These are phyloP conservation scores for Cladophialophora chaetospira DNA, from an alignment of 2,329 filamentous ascomycete species.

Conservation along the genomic window DNA sequence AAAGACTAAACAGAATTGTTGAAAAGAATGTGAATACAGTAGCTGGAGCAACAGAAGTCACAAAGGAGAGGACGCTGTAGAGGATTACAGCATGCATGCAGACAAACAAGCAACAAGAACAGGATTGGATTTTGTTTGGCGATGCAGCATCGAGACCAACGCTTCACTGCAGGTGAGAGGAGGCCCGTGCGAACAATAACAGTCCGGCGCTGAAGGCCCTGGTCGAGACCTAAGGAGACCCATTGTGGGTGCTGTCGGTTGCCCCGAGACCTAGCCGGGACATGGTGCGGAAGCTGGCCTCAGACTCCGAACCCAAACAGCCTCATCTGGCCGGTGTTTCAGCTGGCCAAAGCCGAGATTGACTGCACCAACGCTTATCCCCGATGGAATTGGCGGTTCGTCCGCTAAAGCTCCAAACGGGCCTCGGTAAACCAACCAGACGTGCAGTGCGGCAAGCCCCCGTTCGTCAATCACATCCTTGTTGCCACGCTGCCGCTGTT, in stretches of 20 bases:
- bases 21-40: conserved; percentile 1
- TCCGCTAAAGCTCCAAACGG: background rate
- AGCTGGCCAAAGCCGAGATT: background rate
- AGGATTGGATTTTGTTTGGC: conserved; percentile 2
- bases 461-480: background rate
- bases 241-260: background rate
- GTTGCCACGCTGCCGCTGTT: background rate
- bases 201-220: background rate
- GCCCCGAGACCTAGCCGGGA: background rate
- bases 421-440: background rate
- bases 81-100: background rate
- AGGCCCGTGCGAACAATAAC: background rate
- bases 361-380: background rate
- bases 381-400: background rate
- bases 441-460: background rate
- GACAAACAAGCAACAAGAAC: background rate
- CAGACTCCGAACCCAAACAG: background rate
- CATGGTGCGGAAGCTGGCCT: background rate
- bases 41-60: background rate
- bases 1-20: background rate
- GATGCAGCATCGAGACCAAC: background rate
- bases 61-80: conserved; percentile 5
- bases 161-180: background rate
- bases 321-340: background rate
- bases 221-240: background rate